These are phyloP conservation scores for Aspergillus haitiensis DNA, from an alignment of 495 filamentous ascomycete species.

Conservation along the genomic window DNA sequence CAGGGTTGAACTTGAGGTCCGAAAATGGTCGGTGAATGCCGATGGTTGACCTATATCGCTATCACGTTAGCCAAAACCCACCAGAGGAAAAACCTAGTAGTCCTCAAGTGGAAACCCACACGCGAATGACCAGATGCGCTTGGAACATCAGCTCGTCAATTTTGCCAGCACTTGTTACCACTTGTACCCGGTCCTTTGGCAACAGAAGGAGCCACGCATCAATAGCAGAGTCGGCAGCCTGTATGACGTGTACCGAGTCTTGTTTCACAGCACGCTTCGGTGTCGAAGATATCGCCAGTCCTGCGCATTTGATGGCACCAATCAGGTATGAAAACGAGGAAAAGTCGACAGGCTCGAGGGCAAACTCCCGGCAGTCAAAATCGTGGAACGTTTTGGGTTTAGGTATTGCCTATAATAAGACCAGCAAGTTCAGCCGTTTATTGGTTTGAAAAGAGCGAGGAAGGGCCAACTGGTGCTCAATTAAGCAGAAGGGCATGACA, in stretches of 20 bases:
- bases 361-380: conserved; percentile 69
- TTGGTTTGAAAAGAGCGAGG: too few relatives aligned
- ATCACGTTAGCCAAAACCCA: background rate
- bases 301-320: conserved; percentile 42
- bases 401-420: conserved; percentile 55
- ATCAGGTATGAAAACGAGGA: conserved; percentile 79
- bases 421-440: too few relatives aligned
- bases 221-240: conserved; percentile 29
- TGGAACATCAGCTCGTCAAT: conserved; percentile 42
- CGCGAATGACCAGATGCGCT: conserved; percentile 35
- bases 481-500: conserved; percentile 32
- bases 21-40: conserved; percentile 37
- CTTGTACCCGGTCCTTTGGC: conserved; percentile 28
- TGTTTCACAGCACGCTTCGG: conserved; percentile 24
- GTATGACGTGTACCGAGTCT: conserved; percentile 30
- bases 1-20: conserved; percentile 30
- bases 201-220: conserved; percentile 34
- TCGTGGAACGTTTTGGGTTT: conserved; percentile 63
- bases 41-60: conserved; percentile 26
- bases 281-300: conserved; percentile 25
- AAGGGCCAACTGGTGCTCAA: too few relatives aligned
- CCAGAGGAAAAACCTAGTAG: background rate
- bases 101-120: conserved; percentile 27
- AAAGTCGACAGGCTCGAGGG: conserved; percentile 60
- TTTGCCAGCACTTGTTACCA: conserved; percentile 31